Evolutionary conservation across 495 filamentous ascomycete species (phyloP).

Genomic region (Penicillium flavigenum): DNA sequence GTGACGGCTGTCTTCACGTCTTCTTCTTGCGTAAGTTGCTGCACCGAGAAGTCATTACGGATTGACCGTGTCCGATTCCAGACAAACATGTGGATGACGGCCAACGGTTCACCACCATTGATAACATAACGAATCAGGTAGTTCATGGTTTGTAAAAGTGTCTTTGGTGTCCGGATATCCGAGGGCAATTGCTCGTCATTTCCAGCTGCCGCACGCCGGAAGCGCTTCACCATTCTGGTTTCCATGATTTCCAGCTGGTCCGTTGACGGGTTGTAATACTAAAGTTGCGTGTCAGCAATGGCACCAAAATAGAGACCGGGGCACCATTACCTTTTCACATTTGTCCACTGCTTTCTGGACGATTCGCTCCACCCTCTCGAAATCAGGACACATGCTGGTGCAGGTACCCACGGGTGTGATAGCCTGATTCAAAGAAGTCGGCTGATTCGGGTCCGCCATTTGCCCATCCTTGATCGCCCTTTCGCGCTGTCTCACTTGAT

Average conservation of each 20-base stretch:
- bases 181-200: conserved; percentile 88
- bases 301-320: neutral
- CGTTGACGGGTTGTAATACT: conserved; percentile 42
- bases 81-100: conserved; percentile 76
- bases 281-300: conserved; percentile 17
- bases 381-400: conserved; percentile 91
- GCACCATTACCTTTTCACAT: conserved; percentile 53
- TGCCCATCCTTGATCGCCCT: conserved; percentile 69
- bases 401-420: conserved; percentile 88
- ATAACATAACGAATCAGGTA: conserved; percentile 81
- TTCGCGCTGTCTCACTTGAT: conserved; percentile 65
- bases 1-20: conserved; percentile 68
- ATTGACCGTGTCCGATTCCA: conserved; percentile 94
- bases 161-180: conserved; percentile 78
- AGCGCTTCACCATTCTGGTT: conserved; percentile 76
- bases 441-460: conserved; percentile 87
- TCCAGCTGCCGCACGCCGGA: conserved; percentile 86
- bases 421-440: conserved; percentile 74
- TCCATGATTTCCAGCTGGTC: conserved; percentile 46
- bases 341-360: conserved; percentile 63
- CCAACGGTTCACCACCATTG: conserved; percentile 59
- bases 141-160: conserved; percentile 72
- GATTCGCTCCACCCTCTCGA: conserved; percentile 78
- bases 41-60: conserved; percentile 91
- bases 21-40: conserved; percentile 67